These are phyloP conservation scores for Sugiyamaella sp. DNA, from an alignment of 1,139 yeast genomes.

Conservation along the genomic window DNA sequence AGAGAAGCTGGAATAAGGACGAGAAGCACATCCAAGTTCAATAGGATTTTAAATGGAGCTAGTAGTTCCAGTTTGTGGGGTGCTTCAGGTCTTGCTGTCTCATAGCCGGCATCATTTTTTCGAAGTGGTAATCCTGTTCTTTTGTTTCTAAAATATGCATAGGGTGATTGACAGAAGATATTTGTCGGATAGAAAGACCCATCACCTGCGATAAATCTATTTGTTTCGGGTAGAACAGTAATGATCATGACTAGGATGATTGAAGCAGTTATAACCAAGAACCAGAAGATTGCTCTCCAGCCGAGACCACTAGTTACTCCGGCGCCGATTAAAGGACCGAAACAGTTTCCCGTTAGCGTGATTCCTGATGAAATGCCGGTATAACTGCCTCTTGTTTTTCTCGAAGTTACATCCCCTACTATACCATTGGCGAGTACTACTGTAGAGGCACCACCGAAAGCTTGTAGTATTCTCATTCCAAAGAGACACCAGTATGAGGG, in stretches of 20 bases:
- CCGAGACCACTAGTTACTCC: constrained; percentile 58
- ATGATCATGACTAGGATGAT: constrained; percentile 42
- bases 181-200: constrained; percentile 55
- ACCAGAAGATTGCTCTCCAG: constrained; percentile 82
- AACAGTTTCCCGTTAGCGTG: constrained; percentile 70
- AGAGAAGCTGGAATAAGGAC: constrained; percentile 57
- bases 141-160: constrained; percentile 28
- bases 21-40: constrained; percentile 44
- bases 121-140: constrained; percentile 27
- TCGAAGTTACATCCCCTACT: constrained; percentile 66
- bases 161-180: constrained; percentile 50
- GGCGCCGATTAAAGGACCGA: constrained; percentile 79
- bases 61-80: constrained; percentile 45
- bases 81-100: constrained; percentile 38
- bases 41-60: constrained; percentile 41
- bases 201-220: constrained; percentile 68
- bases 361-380: constrained; percentile 65
- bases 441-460: constrained; percentile 70
- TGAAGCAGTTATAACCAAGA: constrained; percentile 64
- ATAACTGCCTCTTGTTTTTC: constrained; percentile 64
- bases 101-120: constrained; percentile 20
- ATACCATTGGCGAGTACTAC: constrained; percentile 68
- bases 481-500: constrained; percentile 55
- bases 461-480: constrained; percentile 65
- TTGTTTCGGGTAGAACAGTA: constrained; percentile 67